Evolutionary conservation across 2,329 filamentous ascomycete genomes (phyloP), one percentile per base, ranked within the genome.

Genomic region (Aspergillus amoenus): DNA sequence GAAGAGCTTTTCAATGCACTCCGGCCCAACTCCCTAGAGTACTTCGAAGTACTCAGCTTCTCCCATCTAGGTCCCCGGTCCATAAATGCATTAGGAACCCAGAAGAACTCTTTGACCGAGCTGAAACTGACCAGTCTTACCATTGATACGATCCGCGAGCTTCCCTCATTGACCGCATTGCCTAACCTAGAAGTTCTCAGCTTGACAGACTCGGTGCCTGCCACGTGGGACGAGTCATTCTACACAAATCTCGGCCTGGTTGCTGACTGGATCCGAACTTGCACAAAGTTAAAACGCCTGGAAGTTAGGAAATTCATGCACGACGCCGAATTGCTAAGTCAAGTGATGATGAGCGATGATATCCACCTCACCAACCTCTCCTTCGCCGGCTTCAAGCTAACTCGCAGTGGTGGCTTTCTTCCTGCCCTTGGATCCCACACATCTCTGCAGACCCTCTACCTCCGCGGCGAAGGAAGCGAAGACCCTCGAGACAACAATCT

Each of bases 1-100:
- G 81, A 85, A 1, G 73, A 75, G 2, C 88, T 90, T 64, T 77
- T 90, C 46, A 73, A 73, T 22, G 76, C 78, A 1, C 76, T 90
- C 48, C 78, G 73, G 17, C 77, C 80, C 2, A 81, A 89, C 60
- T 84, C 80, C 1, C 72, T 91, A 11, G 77, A 78, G 55, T 79
- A 79, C 18, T 85, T 90, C 55, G 77, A 84, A 56, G 79, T 86
- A 27, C 78, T 85, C 53, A 83, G 82, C 65, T 75, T 78, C 41
- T 84, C 84, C 61, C 73, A 78, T 3, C 77, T 88, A 15, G 82
- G 81, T 0, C 71, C 76, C 3, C 75, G 82, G 43, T 83, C 85
- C 1, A 81, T 88, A 46, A 68, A 77, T 24, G 79, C 81, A 3
- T 64, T 87, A 5, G 80, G 78, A 57, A 73, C 74, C 21, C 84